Conservation (phyloP, 495 filamentous ascomycete species). For the Thermothielavioides terrestris region DNA sequence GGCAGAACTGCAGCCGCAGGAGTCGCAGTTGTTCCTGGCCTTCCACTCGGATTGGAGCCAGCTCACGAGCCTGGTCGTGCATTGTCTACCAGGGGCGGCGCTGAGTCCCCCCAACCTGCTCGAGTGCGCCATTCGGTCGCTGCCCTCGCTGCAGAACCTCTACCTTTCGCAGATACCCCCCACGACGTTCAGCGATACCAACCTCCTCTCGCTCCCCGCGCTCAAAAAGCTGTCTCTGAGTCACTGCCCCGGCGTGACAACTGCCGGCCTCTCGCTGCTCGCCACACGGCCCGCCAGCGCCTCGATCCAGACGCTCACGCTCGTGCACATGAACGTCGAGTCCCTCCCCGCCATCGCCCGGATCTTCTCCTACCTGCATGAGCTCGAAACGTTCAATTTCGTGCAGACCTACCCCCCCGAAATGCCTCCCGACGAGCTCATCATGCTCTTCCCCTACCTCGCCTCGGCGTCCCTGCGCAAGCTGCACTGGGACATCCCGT, state of each 20-base stretch:
- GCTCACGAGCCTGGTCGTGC: constrained; percentile 66
- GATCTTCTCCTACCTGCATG: constrained; percentile 57
- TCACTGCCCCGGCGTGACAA: constrained; percentile 68
- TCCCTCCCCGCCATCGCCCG: constrained; percentile 65
- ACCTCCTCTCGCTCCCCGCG: constrained; percentile 59
- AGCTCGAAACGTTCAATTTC: constrained; percentile 58
- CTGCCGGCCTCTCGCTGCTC: constrained; percentile 65
- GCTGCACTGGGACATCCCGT: constrained; percentile 76
- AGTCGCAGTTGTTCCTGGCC: constrained; percentile 59
- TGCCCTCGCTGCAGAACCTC: constrained; percentile 65
- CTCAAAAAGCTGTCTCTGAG: constrained; percentile 68
- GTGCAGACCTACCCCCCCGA: constrained; percentile 57
- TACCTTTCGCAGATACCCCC: constrained; percentile 65
- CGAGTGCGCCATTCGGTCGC: constrained; percentile 51
- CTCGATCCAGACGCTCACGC: constrained; percentile 49
- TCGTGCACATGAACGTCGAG: constrained; percentile 58
- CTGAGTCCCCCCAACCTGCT: constrained; percentile 59
- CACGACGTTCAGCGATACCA: constrained; percentile 61
- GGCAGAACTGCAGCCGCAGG: constrained; percentile 49
- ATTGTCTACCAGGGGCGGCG: constrained; percentile 54
- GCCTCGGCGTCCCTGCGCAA: constrained; percentile 57
- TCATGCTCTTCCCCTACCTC: constrained; percentile 59
- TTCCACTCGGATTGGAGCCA: constrained; percentile 63
- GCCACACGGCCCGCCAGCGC: constrained; percentile 49
- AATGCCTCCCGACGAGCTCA: constrained; percentile 50